Base-by-base conservation (phyloP, 2,329 filamentous ascomycete genomes). In the Scedosporium apiospermum region DNA sequence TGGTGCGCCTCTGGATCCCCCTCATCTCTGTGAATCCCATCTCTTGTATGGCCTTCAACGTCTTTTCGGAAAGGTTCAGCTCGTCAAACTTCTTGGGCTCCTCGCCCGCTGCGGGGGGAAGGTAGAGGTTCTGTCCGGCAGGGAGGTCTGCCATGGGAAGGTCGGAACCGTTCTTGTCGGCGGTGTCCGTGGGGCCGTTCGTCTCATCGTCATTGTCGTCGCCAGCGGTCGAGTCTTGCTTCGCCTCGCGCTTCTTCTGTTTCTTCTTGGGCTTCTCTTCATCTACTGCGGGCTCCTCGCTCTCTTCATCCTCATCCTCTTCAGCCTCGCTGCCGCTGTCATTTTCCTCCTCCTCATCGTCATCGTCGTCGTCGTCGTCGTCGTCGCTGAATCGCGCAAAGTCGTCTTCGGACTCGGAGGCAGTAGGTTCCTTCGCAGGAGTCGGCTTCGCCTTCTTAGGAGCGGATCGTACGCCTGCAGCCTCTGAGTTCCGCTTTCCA, bases 1-100 rank as follows among this genome's bases (percentile, higher is more conserved):
- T 96, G 12, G 88, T 89, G 60, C 89, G 84, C 69, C 86, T 84
- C 75, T 98, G 95, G 68, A 98, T 97, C 73, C 95, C 90, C 0
- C 95, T 98, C 93, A 99, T 97, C 58, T 83, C 93, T 71, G 89
- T 88, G 73, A 98, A 97, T 14, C 90, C 90, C 93, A 99, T 98
- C 66, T 89, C 90, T 63, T 87, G 71, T 68, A 97, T 92, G 7
- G 92, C 93, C 77, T 89, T 86, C 82, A 93, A 89, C 0, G 92
- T 97, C 76, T 90, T 92, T 26, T 93, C 89, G 1, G 91, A 95
- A 10, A 99, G 82, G 62, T 90, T 90, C 66, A 99, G 80, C 67
- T 98, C 89, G 41, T 85, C 77, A 71, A 97, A 96, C 60, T 86
- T 85, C 70, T 88, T 80, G 23, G 88, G 86, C 63, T 88, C 83